These are phyloP conservation scores for Solanum pennellii DNA, from an alignment of 257 asterid genomes.

Conservation along the genomic window DNA sequence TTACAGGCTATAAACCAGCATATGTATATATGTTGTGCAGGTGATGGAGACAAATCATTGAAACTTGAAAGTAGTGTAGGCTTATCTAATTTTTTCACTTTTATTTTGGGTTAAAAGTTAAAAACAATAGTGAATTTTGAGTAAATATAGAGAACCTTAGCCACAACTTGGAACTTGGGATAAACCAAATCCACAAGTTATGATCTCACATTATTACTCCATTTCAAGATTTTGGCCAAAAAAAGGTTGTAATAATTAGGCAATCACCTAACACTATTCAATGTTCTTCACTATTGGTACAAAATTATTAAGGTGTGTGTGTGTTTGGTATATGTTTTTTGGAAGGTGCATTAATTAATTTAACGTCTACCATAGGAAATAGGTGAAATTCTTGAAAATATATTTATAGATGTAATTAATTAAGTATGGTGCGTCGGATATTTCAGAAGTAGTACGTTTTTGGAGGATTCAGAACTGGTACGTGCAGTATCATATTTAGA, in stretches of 20 bases:
- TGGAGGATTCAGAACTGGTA: background rate
- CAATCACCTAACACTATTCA: background rate
- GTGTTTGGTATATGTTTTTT: background rate
- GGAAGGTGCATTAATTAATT: background rate
- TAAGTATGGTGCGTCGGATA: background rate
- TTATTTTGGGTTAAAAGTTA: background rate
- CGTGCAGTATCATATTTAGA: background rate
- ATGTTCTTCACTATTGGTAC: background rate
- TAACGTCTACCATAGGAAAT: background rate
- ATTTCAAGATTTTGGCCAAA: background rate
- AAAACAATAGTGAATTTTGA: background rate
- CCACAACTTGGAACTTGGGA: background rate
- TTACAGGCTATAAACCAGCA: background rate
- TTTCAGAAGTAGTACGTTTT: background rate
- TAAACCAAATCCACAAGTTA: background rate
- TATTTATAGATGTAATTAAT: background rate
- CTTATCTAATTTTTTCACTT: background rate
- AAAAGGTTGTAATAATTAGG: background rate
- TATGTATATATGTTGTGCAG: background rate
- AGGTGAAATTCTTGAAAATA: background rate
- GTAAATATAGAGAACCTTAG: background rate
- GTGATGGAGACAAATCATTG: background rate
- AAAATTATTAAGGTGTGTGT: background rate
- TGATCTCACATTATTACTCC: background rate
- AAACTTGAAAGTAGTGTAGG: background rate